Evolutionary conservation across 176 grass and related monocot species (phyloP).

Genomic region (Miscanthus lutarioriparius): DNA sequence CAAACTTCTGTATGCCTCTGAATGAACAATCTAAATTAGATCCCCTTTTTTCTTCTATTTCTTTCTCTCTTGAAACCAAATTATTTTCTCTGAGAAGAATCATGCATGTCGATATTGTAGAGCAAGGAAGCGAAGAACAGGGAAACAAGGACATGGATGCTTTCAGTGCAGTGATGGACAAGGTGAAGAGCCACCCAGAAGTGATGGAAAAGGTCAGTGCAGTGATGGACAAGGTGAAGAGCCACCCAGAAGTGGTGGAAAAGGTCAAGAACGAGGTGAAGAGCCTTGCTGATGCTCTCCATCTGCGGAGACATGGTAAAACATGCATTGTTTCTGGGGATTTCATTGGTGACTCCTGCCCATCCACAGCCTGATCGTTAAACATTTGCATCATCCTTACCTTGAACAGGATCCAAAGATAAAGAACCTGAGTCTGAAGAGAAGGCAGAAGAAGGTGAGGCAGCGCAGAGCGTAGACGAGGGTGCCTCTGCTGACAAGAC

Average conservation of each 20-base stretch:
- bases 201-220: slow-evolving; percentile 24
- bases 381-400: slow-evolving; percentile 2
- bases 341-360: not conserved
- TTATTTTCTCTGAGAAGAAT: not conserved
- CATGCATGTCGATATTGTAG: not conserved
- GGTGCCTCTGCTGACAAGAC: slow-evolving; percentile 21
- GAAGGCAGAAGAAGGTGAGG: slow-evolving; percentile 22
- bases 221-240: slow-evolving; percentile 47
- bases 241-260: slow-evolving; percentile 42
- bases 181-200: slow-evolving; percentile 50
- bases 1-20: not conserved
- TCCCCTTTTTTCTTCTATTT: not conserved
- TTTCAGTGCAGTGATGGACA: slow-evolving; percentile 30
- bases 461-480: not conserved
- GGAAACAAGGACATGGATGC: slow-evolving; percentile 47
- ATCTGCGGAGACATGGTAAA: slow-evolving; percentile 45
- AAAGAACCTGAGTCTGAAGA: slow-evolving; percentile 23
- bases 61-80: not conserved
- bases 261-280: slow-evolving; percentile 43
- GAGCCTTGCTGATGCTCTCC: slow-evolving; percentile 33
- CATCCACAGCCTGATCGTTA: not conserved
- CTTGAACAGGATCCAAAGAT: slow-evolving; percentile 31
- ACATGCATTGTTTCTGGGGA: not conserved
- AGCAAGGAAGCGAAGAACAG: slow-evolving; percentile 41
- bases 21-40: not conserved